phyloP scores from a whole-genome alignment of 306 rosid species.

The Arachis stenosperma region DNA sequence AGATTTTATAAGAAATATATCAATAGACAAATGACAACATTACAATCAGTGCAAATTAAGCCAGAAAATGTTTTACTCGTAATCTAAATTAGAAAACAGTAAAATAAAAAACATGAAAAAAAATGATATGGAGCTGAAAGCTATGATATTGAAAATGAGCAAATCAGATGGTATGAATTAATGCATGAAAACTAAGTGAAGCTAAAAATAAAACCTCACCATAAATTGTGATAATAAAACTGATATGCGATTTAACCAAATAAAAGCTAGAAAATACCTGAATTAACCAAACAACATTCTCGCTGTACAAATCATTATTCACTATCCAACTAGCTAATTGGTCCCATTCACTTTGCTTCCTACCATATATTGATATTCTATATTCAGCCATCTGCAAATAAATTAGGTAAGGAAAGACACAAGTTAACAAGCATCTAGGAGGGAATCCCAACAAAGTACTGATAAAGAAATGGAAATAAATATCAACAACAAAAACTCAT shows the following conservation, averaged over 20 bases:
- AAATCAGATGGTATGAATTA: neutral
- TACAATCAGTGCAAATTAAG: slow-evolving; percentile 10
- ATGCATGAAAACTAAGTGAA: slow-evolving; percentile 1
- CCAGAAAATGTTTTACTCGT: neutral
- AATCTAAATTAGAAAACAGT: slow-evolving; percentile 7
- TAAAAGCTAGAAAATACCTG: slow-evolving; percentile 62
- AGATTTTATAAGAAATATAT: slow-evolving; percentile 30
- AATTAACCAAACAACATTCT: slow-evolving; percentile 96
- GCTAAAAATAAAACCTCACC: slow-evolving; percentile 11
- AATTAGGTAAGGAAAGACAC: slow-evolving; percentile 8
- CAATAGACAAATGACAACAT: slow-evolving; percentile 11
- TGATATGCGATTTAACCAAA: neutral
- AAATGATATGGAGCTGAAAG: slow-evolving; percentile 31
- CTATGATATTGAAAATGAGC: slow-evolving; percentile 9
- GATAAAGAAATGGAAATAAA: slow-evolving; percentile 20
- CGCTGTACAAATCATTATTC: slow-evolving; percentile 90
- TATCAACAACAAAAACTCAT: slow-evolving; percentile 8
- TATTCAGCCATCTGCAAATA: slow-evolving; percentile 96
- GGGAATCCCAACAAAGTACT: slow-evolving; percentile 14
- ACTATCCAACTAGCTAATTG: slow-evolving; percentile 99
- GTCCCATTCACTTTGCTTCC: slow-evolving; percentile 99
- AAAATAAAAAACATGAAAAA: too few relatives aligned
- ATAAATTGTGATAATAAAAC: slow-evolving; percentile 25
- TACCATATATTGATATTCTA: slow-evolving; percentile 91
- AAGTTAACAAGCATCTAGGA: slow-evolving; percentile 23